Percentiles rank a stretch among this genome's conserved stretches.
phyloP scores from a whole-genome alignment of 1,284 basidiomycete genomes.

The Leccinum solheimii region DNA sequence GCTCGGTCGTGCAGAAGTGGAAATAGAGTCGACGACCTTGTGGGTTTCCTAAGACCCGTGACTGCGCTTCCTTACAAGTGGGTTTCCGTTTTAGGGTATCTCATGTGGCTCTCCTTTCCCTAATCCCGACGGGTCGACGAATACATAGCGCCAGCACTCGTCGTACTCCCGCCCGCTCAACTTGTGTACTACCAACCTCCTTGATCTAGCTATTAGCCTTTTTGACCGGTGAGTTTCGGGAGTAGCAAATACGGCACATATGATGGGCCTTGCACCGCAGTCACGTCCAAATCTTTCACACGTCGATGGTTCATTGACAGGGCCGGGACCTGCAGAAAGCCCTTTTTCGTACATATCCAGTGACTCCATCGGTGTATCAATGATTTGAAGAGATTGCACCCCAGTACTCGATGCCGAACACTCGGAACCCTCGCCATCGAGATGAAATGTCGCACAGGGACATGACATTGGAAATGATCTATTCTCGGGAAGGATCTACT shows the following conservation, averaged over 20 bases:
- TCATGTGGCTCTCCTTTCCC: conserved; percentile 12
- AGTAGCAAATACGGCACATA: background rate
- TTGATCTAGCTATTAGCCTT: background rate
- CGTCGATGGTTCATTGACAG: background rate
- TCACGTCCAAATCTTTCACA: background rate
- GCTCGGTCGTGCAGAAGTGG: conserved; percentile 1
- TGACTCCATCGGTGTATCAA: background rate
- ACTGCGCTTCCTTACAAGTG: conserved; percentile 32
- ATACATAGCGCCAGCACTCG: background rate
- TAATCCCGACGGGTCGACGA: background rate
- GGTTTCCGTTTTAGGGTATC: conserved; percentile 25
- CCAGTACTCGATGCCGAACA: background rate
- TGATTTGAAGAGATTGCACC: conserved; percentile 1
- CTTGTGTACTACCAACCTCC: background rate
- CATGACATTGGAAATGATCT: conserved; percentile 24
- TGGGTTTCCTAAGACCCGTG: conserved; percentile 28
- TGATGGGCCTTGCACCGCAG: background rate
- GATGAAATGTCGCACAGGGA: conserved; percentile 20
- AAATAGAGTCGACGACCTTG: conserved; percentile 11
- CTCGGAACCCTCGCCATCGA: conserved; percentile 2
- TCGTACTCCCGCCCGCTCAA: background rate
- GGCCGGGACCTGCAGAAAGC: background rate
- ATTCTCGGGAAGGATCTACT: conserved; percentile 22
- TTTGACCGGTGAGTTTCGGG: background rate
- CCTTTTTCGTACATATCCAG: background rate